These are phyloP conservation scores for Suillus subaureus DNA, from an alignment of 768 basidiomycete genomes.

Conservation along the genomic window DNA sequence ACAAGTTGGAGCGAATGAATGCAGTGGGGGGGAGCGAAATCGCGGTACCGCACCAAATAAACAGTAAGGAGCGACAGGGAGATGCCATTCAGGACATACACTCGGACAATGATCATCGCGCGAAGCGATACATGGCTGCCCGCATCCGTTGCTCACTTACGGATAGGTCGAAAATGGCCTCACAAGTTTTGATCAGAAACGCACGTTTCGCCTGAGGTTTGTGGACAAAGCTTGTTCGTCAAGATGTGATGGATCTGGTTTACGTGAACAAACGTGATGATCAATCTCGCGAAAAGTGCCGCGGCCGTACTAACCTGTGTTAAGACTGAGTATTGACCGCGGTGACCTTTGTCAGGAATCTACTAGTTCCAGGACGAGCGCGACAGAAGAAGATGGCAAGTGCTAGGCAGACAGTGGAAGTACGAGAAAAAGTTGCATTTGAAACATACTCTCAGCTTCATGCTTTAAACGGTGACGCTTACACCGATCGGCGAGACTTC, in stretches of 20 bases:
- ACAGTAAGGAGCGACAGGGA: neutral
- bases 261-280: constrained; percentile 8
- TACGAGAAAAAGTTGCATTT: constrained; percentile 5
- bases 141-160: constrained; percentile 1
- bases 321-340: neutral
- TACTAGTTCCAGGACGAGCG: neutral
- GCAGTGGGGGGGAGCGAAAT: constrained; percentile 25
- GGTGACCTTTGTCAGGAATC: neutral
- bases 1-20: constrained; percentile 36
- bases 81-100: neutral
- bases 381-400: neutral
- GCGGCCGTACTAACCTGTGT: neutral
- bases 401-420: constrained; percentile 1
- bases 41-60: constrained; percentile 27
- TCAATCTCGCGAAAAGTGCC: constrained; percentile 7
- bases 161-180: constrained; percentile 6
- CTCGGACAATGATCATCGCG: neutral
- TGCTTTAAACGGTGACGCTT: constrained; percentile 11
- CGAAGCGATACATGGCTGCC: neutral
- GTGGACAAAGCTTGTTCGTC: constrained; percentile 8
- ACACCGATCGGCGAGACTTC: constrained; percentile 18
- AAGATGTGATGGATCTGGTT: constrained; percentile 9
- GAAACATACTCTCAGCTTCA: constrained; percentile 8
- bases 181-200: constrained; percentile 7
- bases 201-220: constrained; percentile 2